Base-by-base conservation (phyloP, 495 filamentous ascomycete species). In the Penicillium canariense region DNA sequence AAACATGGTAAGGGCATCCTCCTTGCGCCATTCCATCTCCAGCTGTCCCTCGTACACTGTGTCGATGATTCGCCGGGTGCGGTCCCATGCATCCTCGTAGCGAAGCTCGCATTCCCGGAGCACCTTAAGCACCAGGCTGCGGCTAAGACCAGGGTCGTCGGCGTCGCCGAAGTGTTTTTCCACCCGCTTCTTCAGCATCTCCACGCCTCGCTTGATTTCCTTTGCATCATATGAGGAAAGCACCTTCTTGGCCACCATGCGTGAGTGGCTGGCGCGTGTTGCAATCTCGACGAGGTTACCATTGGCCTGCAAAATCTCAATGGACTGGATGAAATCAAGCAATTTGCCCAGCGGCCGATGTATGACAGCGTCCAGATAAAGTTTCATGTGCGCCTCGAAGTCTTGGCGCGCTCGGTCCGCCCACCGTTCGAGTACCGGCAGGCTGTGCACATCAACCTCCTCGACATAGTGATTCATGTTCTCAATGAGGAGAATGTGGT, bases 391-490 rank as follows among this genome's bases (percentile, higher is more conserved):
- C 66, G 96, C 92, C n/a, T 76, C 75, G 72, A 93, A 83, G 68
- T 96, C 93, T 45, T 83, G 78, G 23, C 80, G 74, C 1, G 93
- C 93, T 26, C 84, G 83, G 46, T 84, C 81, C 61, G 81, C 83
- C 89, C 91, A 96, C 55, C 88, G 85, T 55, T 86, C 83, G 6
- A 97, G 77, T 12, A 96, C 83, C 2, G 86, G 79, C 50, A 92
- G 84, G 15, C 75, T 75, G 34, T 84, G 80, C n/a, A 86, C 76
- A 57, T 94, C 88, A 9, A 96, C 85, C 66, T 97, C 93, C 61
- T 97, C 91, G 9, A 92, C 75, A 69, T 93, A 96, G 67, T 96
- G 91, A 67, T 96, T 94, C 93, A 97, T 96, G 67, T 97, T 97
- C 68, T 97, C 93, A 55, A 97, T 97, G 28, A 97, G 81, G 44